Base-by-base conservation (phyloP, 768 basidiomycete species). In the Megacollybia marginata region DNA sequence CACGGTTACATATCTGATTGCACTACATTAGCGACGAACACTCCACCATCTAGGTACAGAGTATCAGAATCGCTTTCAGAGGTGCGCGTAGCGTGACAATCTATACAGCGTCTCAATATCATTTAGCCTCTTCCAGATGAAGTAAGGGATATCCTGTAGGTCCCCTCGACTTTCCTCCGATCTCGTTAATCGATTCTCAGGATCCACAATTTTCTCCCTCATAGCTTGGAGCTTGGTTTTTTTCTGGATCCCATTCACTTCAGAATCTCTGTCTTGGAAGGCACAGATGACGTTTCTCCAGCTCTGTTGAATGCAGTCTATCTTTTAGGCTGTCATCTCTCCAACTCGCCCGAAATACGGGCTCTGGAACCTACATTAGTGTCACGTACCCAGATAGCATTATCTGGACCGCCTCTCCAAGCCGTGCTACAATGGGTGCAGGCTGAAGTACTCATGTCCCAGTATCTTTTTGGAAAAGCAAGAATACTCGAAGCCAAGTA, bases 361-460 rank as follows among this genome's bases (percentile, higher is more conserved):
- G 47, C 57, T 42, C 66, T 71, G 52, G 68, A 71, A 54, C 52
- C 59, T n/a, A 57, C 58, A 1, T 65, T 80, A 46, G 67, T 80
- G 13, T 54, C 63, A 5, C 67, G 64, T 44, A 65, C 74, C 0
- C 61, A 75, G 23, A 61, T 69, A 11, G 66, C 64, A 42, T 57
- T 75, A 7, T 62, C 70, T 11, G 63, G 66, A 15, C 67, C 67
- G 13, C 75, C 76, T 18, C 68, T 69, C 20, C 62, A 65, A 9
- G 58, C 52, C 46, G 65, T 72, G 12, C 54, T 77, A 20, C 67
- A 76, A 18, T 60, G 66, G 18, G 64, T 80, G 15, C 78, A 79
- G 52, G 65, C 74, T 0, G 75, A 82, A 45, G 63, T 83, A 1
- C 66, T 85, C 12, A 65, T 85, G 23, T 69, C 77, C 0, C 68